Percentiles rank a stretch among this genome's conserved stretches.
These are phyloP conservation scores for Juncus inflexus DNA, from an alignment of 176 grass and related monocot species.

Conservation along the genomic window DNA sequence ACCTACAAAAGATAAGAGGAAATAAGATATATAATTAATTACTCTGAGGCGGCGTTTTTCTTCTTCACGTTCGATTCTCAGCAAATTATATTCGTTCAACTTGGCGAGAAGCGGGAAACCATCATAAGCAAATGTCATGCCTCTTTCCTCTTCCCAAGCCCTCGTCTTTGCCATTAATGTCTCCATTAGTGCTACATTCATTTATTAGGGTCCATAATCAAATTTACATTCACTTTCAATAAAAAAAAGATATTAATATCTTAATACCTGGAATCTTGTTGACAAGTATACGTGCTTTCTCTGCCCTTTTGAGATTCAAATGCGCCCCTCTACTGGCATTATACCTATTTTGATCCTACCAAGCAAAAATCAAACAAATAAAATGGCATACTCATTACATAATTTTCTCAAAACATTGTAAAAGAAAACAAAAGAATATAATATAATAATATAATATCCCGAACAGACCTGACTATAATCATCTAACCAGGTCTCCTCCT, in stretches of 20 bases:
- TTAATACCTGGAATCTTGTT: constrained; percentile 86
- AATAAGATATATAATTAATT: not conserved
- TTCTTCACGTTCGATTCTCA: constrained; percentile 73
- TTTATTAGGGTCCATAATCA: not conserved
- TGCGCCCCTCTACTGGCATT: constrained; percentile 91
- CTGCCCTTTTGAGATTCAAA: constrained; percentile 88
- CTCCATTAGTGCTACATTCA: constrained; percentile 56
- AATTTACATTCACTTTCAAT: not conserved
- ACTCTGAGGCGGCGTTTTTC: constrained; percentile 80
- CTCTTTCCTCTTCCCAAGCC: constrained; percentile 71
- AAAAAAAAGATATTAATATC: not conserved
- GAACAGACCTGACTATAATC: constrained; percentile 76
- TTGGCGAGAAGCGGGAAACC: constrained; percentile 71
- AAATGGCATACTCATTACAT: too few relatives aligned
- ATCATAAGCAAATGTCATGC: constrained; percentile 55
- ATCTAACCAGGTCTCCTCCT: constrained; percentile 99
- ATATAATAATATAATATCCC: constrained; percentile 13
- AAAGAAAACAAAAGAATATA: not conserved
- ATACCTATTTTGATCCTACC: constrained; percentile 92
- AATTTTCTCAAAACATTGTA: constrained; percentile 9
- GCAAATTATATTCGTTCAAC: constrained; percentile 79
- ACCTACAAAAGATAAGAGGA: not conserved
- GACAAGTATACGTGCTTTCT: constrained; percentile 85
- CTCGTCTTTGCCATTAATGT: constrained; percentile 62
- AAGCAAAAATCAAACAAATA: constrained; percentile 11